A percentile compares a stretch with the other conserved stretches of the same genome.
Conservation (phyloP, 371 early-diverging fungal genomes). For the Mortierella sp. region DNA sequence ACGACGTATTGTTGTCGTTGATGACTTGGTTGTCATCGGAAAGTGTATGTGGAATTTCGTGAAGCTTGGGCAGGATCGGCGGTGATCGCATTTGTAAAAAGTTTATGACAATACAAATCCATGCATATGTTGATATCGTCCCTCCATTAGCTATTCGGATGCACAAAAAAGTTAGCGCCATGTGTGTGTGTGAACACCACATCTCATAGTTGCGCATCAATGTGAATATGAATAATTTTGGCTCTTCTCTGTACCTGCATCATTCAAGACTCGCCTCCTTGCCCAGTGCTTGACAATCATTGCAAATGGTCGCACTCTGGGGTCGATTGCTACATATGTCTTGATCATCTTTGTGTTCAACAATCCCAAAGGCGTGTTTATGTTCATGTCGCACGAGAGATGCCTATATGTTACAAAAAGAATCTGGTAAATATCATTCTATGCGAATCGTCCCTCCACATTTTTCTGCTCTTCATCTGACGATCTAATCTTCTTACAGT, state of each 20-base stretch:
- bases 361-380: constrained; percentile 83
- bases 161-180: neutral
- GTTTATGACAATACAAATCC: constrained; percentile 91
- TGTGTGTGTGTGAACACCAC: neutral
- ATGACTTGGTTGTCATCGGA: constrained; percentile 58
- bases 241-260: constrained; percentile 67
- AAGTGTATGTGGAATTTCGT: constrained; percentile 62
- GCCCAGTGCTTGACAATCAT: constrained; percentile 90
- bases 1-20: constrained; percentile 60
- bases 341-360: constrained; percentile 84
- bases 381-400: constrained; percentile 87
- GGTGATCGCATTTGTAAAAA: constrained; percentile 92
- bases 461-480: neutral
- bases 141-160: constrained; percentile 81
- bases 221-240: neutral
- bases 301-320: constrained; percentile 81
- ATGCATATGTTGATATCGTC: constrained; percentile 93
- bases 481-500: constrained; percentile 59
- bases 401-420: constrained; percentile 32
- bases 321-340: constrained; percentile 83
- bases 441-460: neutral
- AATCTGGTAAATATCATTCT: neutral
- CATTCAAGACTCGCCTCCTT: constrained; percentile 76
- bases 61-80: constrained; percentile 89
- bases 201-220: neutral